A percentile compares a stretch with the other conserved stretches of the same genome.
phyloP scores from a whole-genome alignment of 768 basidiomycete species.

The Rhizopogon vulgaris region DNA sequence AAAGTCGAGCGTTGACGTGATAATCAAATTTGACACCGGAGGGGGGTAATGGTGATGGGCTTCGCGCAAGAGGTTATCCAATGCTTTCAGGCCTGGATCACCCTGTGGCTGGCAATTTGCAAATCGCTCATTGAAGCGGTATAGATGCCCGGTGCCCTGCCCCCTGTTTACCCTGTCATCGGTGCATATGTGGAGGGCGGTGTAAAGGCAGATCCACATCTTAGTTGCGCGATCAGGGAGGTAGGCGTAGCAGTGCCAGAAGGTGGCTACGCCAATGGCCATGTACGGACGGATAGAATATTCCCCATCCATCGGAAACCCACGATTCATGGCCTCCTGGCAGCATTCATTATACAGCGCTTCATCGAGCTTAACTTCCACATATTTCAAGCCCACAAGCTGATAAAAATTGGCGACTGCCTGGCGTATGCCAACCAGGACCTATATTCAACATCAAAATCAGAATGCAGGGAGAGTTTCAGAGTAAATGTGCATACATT shows the following conservation, averaged over 20 bases:
- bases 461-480: no score
- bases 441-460: no score
- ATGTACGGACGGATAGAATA: slow-evolving; percentile 17
- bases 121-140: slow-evolving; percentile 25
- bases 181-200: no score
- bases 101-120: slow-evolving; percentile 17
- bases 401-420: no score
- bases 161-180: slow-evolving; percentile 3
- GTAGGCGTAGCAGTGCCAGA: no score
- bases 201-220: no score
- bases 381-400: no score
- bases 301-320: slow-evolving; percentile 15
- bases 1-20: slow-evolving; percentile 27
- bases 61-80: slow-evolving; percentile 23
- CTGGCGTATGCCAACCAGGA: no score
- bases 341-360: slow-evolving; percentile 6
- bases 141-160: slow-evolving; percentile 11
- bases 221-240: no score
- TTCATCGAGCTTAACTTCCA: not conserved
- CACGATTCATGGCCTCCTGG: slow-evolving; percentile 11
- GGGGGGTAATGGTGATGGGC: slow-evolving; percentile 19
- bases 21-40: slow-evolving; percentile 22
- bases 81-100: slow-evolving; percentile 22
- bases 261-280: slow-evolving; percentile 15
- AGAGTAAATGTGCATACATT: no score